A percentile compares a stretch with the other conserved stretches of the same genome.
These are phyloP conservation scores for Termitomyces sp. DNA, from an alignment of 768 basidiomycete species.

Conservation along the genomic window DNA sequence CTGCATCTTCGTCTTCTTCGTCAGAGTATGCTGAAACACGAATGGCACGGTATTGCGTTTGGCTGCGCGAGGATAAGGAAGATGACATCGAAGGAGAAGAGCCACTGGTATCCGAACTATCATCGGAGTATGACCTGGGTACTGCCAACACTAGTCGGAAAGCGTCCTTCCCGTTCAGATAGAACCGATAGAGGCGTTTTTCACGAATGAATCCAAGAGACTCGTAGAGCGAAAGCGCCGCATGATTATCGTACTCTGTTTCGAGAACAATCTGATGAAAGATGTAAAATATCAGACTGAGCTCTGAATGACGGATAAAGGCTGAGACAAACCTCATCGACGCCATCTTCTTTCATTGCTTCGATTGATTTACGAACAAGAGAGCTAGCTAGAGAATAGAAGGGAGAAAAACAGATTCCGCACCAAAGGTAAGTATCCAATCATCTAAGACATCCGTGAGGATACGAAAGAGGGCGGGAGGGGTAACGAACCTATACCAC, in stretches of 20 bases:
- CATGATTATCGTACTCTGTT: slow-evolving; percentile 90
- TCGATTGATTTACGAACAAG: slow-evolving; percentile 82
- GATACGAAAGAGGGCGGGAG: slow-evolving; percentile 32
- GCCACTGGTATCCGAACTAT: slow-evolving; percentile 27
- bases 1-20: slow-evolving; percentile 36
- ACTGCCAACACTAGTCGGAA: slow-evolving; percentile 76
- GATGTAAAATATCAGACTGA: slow-evolving; percentile 1
- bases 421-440: slow-evolving; percentile 45
- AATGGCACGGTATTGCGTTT: slow-evolving; percentile 37
- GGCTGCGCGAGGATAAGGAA: slow-evolving; percentile 20
- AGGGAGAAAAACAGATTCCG: slow-evolving; percentile 37
- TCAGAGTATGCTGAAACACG: slow-evolving; percentile 43
- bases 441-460: slow-evolving; percentile 46
- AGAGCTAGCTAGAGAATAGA: slow-evolving; percentile 63
- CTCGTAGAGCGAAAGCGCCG: slow-evolving; percentile 87
- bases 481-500: slow-evolving; percentile 79
- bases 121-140: slow-evolving; percentile 37
- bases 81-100: slow-evolving; percentile 22
- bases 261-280: slow-evolving; percentile 81
- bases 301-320: background rate
- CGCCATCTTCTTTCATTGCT: slow-evolving; percentile 78
- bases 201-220: slow-evolving; percentile 94
- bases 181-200: slow-evolving; percentile 92
- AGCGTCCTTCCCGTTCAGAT: slow-evolving; percentile 96
- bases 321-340: slow-evolving; percentile 72